phyloP scores from a whole-genome alignment of 2,329 filamentous ascomycete genomes.

The Penicillium sumatraense region DNA sequence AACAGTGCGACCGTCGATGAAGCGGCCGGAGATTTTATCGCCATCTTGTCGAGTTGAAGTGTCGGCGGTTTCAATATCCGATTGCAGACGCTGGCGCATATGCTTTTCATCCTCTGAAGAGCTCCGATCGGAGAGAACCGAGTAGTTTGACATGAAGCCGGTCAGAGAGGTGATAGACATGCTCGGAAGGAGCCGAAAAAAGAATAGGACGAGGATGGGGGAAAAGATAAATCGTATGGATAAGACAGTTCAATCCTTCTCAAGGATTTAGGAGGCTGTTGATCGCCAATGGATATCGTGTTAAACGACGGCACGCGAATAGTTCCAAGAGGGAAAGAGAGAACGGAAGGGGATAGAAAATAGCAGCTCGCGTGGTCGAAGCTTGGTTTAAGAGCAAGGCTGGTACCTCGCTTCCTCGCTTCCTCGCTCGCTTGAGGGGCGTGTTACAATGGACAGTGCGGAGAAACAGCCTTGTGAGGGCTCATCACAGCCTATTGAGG shows the following conservation, averaged over 20 bases:
- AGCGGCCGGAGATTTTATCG: conserved; percentile 31
- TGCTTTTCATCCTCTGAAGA: conserved; percentile 36
- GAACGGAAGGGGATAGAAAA: conserved; percentile 1
- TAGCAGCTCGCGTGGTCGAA: not conserved
- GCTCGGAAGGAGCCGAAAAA: not conserved
- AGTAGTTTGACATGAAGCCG: conserved; percentile 37
- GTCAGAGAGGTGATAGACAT: conserved; percentile 39
- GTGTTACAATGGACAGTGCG: conserved; percentile 14
- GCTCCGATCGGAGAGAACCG: conserved; percentile 22
- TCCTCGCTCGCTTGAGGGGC: too few species aligned
- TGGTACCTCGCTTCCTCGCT: conserved; percentile 14
- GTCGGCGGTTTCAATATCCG: conserved; percentile 20
- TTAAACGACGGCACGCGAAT: conserved; percentile 4
- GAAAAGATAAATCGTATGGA: too few species aligned
- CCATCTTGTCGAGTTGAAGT: conserved; percentile 7
- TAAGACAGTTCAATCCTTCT: too few species aligned
- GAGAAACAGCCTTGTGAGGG: conserved; percentile 12
- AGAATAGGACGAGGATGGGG: not conserved
- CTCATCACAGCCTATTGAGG: conserved; percentile 22
- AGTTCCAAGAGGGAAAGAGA: not conserved
- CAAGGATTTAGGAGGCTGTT: too few species aligned
- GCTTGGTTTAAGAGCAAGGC: conserved; percentile 13
- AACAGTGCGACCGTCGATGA: conserved; percentile 43
- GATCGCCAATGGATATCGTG: conserved; percentile 6
- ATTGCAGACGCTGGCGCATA: conserved; percentile 18